These are phyloP conservation scores for Phytophthora pinifolia DNA, from an alignment of 352 stramenopile genomes.

Conservation along the genomic window DNA sequence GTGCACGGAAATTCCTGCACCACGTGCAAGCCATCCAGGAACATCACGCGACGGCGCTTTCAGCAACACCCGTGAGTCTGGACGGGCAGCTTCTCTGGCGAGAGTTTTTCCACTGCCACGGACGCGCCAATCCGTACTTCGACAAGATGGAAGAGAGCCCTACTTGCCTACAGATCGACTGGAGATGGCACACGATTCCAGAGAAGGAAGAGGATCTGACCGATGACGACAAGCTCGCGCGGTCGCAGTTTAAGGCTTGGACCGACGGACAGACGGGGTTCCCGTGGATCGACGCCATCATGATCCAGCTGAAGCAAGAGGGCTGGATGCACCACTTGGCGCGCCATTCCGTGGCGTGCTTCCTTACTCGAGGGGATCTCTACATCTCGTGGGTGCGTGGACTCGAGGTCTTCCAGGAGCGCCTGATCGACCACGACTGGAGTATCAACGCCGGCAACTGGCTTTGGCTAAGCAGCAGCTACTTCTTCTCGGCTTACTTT, in stretches of 20 bases:
- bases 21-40: slow-evolving; percentile 79
- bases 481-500: slow-evolving; percentile 98
- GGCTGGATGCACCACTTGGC: slow-evolving; percentile 90
- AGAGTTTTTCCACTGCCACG: slow-evolving; percentile 94
- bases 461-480: slow-evolving; percentile 94
- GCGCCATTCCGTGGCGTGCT: slow-evolving; percentile 97
- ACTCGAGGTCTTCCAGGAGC: slow-evolving; percentile 90
- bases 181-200: slow-evolving; percentile 88
- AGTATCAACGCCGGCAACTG: slow-evolving; percentile 98
- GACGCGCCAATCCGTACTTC: slow-evolving; percentile 85
- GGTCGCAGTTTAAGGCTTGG: slow-evolving; percentile 91
- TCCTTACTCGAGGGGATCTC: slow-evolving; percentile 97
- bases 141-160: slow-evolving; percentile 95
- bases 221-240: slow-evolving; percentile 83
- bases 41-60: slow-evolving; percentile 56
- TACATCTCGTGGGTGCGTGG: slow-evolving; percentile 96
- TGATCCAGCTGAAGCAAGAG: slow-evolving; percentile 92
- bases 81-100: slow-evolving; percentile 96
- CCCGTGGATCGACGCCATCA: slow-evolving; percentile 98
- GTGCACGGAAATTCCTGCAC: slow-evolving; percentile 90
- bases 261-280: slow-evolving; percentile 95
- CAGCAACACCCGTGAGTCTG: slow-evolving; percentile 91
- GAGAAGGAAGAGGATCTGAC: slow-evolving; percentile 56
- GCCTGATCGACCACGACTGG: slow-evolving; percentile 97
- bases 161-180: slow-evolving; percentile 87